Percentiles rank a stretch among this genome's conserved stretches.
Evolutionary conservation across 2,329 filamentous ascomycete species (phyloP).

Genomic region (Ampelomyces quisqualis): DNA sequence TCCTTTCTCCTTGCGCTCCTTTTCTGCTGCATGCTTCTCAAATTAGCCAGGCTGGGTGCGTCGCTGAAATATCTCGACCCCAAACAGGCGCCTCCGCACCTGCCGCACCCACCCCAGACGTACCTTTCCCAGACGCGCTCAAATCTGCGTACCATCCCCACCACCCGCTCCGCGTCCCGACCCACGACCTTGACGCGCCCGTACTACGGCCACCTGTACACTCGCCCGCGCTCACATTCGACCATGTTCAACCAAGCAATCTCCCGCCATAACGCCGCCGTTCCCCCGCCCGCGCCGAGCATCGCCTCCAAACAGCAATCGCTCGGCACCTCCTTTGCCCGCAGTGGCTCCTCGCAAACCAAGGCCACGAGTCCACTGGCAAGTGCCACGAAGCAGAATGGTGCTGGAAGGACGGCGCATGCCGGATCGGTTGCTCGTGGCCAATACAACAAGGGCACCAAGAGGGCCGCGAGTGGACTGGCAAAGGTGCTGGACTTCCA

Average conservation of each 20-base stretch:
- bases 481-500: slow-evolving; percentile 46
- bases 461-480: slow-evolving; percentile 51
- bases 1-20: slow-evolving; percentile 27
- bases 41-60: slow-evolving; percentile 32
- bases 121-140: slow-evolving; percentile 22
- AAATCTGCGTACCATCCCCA: slow-evolving; percentile 9
- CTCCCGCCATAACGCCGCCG: slow-evolving; percentile 42
- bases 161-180: neutral
- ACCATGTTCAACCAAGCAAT: slow-evolving; percentile 47
- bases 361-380: slow-evolving; percentile 34
- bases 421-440: slow-evolving; percentile 4
- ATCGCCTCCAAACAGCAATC: slow-evolving; percentile 31
- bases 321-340: slow-evolving; percentile 45
- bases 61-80: slow-evolving; percentile 34
- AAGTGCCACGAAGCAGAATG: slow-evolving; percentile 38
- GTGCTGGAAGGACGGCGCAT: slow-evolving; percentile 7
- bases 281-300: slow-evolving; percentile 25
- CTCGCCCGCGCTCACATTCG: slow-evolving; percentile 18
- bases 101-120: slow-evolving; percentile 20
- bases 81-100: slow-evolving; percentile 22
- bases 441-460: slow-evolving; percentile 39
- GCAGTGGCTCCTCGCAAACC: slow-evolving; percentile 36
- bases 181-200: slow-evolving; percentile 6
- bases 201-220: slow-evolving; percentile 18
- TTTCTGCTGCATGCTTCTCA: slow-evolving; percentile 44